phyloP scores from a whole-genome alignment of 2,329 filamentous ascomycete species.

The Fusarium tricinctum region DNA sequence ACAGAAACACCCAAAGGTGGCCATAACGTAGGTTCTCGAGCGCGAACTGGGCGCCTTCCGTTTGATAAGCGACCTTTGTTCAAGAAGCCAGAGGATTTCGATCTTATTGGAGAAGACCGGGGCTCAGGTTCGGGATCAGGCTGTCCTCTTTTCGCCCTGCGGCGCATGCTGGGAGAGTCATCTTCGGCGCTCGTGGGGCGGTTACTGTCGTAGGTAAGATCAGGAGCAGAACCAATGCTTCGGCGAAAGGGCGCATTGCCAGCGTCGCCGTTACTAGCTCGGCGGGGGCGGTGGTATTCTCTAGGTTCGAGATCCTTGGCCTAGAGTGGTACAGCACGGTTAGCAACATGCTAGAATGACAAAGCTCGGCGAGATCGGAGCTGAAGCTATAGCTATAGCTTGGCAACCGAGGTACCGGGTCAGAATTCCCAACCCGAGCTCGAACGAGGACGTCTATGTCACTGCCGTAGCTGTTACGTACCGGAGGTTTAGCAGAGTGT shows the following conservation, averaged over 20 bases:
- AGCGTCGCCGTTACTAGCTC: conserved; percentile 38
- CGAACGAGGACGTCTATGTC: conserved; percentile 1
- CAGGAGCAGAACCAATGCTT: conserved; percentile 58
- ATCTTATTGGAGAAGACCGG: conserved; percentile 30
- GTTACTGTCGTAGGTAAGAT: conserved; percentile 38
- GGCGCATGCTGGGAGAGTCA: conserved; percentile 52
- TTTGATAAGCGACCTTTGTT: conserved; percentile 39
- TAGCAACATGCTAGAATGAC: conserved; percentile 20
- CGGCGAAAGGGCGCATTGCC: conserved; percentile 27
- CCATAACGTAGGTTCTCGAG: conserved; percentile 64
- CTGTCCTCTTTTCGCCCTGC: conserved; percentile 60
- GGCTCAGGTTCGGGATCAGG: conserved; percentile 48
- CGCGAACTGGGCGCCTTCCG: conserved; percentile 34
- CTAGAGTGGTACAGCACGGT: conserved; percentile 19
- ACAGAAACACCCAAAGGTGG: conserved; percentile 66
- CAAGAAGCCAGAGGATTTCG: conserved; percentile 33
- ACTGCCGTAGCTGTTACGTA: conserved; percentile 27
- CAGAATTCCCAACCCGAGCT: background rate
- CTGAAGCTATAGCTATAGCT: conserved; percentile 33
- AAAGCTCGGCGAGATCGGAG: conserved; percentile 25
- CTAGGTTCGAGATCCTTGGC: conserved; percentile 35
- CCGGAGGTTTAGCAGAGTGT: conserved; percentile 41
- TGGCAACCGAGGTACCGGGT: conserved; percentile 6
- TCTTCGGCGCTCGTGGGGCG: conserved; percentile 41
- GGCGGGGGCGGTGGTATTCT: conserved; percentile 42